A percentile compares a stretch with the other conserved stretches of the same genome.
Evolutionary conservation across 2,329 filamentous ascomycete genomes (phyloP).

Genomic region (Hypoxylon sp.): DNA sequence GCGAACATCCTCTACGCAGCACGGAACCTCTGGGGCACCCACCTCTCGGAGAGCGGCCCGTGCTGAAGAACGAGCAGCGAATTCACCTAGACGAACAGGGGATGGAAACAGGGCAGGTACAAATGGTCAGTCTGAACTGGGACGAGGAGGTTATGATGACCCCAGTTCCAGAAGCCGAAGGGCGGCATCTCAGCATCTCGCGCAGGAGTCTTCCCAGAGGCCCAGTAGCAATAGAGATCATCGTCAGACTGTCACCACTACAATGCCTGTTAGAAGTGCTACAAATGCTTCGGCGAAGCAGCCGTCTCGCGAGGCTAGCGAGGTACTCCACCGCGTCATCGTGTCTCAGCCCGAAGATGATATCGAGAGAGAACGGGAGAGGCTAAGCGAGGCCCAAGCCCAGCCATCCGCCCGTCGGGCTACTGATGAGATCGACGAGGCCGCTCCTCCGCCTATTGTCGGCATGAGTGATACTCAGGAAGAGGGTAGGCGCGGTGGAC

Average conservation of each 20-base stretch:
- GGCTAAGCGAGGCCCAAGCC: slow-evolving; percentile 71
- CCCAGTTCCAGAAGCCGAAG: slow-evolving; percentile 57
- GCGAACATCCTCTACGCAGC: slow-evolving; percentile 82
- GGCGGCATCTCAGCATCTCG: slow-evolving; percentile 52
- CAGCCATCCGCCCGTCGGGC: slow-evolving; percentile 53
- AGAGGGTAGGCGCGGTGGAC: slow-evolving; percentile 63
- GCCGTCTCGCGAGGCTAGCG: slow-evolving; percentile 80
- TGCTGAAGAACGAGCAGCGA: slow-evolving; percentile 60
- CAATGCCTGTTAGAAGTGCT: slow-evolving; percentile 61
- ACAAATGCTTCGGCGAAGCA: slow-evolving; percentile 67
- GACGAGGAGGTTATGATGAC: slow-evolving; percentile 53
- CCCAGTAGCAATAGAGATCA: slow-evolving; percentile 58
- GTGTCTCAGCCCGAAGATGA: slow-evolving; percentile 82
- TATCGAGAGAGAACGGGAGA: slow-evolving; percentile 77
- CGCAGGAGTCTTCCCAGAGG: slow-evolving; percentile 58
- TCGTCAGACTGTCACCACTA: slow-evolving; percentile 53
- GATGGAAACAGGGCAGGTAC: slow-evolving; percentile 56
- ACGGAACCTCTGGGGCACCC: slow-evolving; percentile 54
- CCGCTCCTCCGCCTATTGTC: slow-evolving; percentile 60
- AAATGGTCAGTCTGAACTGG: slow-evolving; percentile 52
- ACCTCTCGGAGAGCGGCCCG: slow-evolving; percentile 61
- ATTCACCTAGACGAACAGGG: slow-evolving; percentile 59
- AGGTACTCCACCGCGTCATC: slow-evolving; percentile 82
- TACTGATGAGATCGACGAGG: slow-evolving; percentile 58
- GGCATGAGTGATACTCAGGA: slow-evolving; percentile 59